Conservation (phyloP, 116 monocot genomes). For the Trichopus zeylanicus region DNA sequence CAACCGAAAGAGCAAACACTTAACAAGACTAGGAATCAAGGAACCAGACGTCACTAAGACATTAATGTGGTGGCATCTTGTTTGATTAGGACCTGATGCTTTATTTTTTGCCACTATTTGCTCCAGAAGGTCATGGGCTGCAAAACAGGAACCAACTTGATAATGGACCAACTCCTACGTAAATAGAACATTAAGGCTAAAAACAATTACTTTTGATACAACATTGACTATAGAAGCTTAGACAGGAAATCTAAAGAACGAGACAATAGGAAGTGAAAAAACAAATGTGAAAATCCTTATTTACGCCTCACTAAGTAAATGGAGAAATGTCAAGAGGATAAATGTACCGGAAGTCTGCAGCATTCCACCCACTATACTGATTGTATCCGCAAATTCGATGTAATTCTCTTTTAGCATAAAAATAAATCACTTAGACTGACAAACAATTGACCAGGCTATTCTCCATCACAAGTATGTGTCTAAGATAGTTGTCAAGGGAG, state of each 20-base stretch:
- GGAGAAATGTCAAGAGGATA: too few species aligned
- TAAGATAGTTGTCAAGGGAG: not conserved
- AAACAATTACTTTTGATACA: not conserved
- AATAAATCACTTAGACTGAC: too few species aligned
- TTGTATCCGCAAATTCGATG: too few species aligned
- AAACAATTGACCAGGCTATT: not conserved
- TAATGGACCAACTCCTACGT: not conserved
- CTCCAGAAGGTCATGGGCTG: slow-evolving; percentile 42
- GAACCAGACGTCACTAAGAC: slow-evolving; percentile 67
- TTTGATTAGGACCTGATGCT: slow-evolving; percentile 5
- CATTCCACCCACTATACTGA: too few species aligned
- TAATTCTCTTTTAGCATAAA: too few species aligned
- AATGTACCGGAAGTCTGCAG: too few species aligned
- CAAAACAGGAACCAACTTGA: slow-evolving; percentile 7
- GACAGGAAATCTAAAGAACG: too few species aligned
- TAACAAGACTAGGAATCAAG: slow-evolving; percentile 63
- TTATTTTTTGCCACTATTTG: slow-evolving; percentile 21
- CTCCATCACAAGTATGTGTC: not conserved
- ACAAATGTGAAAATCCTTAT: too few species aligned
- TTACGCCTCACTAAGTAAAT: too few species aligned
- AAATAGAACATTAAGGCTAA: not conserved
- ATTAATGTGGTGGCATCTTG: slow-evolving; percentile 31
- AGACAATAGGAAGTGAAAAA: too few species aligned
- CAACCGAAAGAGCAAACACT: slow-evolving; percentile 60
- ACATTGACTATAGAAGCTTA: not conserved